Evolutionary conservation across 192 early-diverging fungal genomes (phyloP).

Genomic region (Podochytrium sp.): DNA sequence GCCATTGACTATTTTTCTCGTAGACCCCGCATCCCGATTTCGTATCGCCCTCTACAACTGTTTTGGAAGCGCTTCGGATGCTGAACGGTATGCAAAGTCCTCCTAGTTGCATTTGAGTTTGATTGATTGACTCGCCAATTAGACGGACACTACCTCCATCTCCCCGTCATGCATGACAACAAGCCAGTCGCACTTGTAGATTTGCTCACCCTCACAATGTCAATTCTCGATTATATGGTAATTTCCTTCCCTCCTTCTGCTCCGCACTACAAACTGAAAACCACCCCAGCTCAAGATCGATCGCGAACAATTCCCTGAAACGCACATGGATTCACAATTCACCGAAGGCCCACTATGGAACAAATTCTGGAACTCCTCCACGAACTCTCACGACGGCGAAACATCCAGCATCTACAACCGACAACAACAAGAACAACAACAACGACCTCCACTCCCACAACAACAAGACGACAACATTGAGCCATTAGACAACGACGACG

Average conservation of each 20-base stretch:
- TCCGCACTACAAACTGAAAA: background rate
- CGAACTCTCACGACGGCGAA: background rate
- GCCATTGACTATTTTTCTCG: background rate
- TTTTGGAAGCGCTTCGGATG: constrained; percentile 54
- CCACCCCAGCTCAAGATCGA: constrained; percentile 19
- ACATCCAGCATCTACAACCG: background rate
- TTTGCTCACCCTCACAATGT: constrained; percentile 55
- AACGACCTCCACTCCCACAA: background rate
- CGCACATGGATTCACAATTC: background rate
- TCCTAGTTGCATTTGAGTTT: background rate
- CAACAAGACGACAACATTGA: constrained; percentile 11
- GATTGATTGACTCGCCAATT: background rate
- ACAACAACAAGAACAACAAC: background rate
- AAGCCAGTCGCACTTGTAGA: constrained; percentile 53
- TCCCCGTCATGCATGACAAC: constrained; percentile 50
- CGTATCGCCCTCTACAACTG: constrained; percentile 44
- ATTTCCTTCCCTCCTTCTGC: background rate
- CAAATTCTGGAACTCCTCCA: constrained; percentile 45
- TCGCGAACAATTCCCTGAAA: constrained; percentile 3
- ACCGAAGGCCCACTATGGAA: constrained; percentile 49
- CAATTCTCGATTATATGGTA: constrained; percentile 39
- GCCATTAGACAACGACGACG: constrained; percentile 20
- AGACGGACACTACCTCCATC: constrained; percentile 53
- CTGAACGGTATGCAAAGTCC: constrained; percentile 35
- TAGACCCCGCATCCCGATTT: constrained; percentile 60